Evolutionary conservation across 2,329 filamentous ascomycete genomes (phyloP).

Genomic region (Orbilia quercus): DNA sequence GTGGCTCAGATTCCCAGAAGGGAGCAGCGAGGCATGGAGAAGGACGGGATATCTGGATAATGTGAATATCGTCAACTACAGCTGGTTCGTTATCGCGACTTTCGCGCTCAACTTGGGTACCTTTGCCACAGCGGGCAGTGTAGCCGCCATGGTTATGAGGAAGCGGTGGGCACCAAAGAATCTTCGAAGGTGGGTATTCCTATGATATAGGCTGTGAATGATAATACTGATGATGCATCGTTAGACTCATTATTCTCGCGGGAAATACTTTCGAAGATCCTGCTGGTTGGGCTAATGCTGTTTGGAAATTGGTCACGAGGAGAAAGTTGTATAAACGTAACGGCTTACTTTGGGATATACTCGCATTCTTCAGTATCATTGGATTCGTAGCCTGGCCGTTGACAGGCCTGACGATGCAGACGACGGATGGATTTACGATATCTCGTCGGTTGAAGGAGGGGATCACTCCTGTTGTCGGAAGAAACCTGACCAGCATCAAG

Average conservation of each 20-base stretch:
- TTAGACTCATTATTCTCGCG: constrained; percentile 35
- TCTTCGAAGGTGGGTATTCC: constrained; percentile 24
- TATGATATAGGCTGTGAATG: too few species aligned
- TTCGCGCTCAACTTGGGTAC: constrained; percentile 46
- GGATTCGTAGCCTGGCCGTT: constrained; percentile 48
- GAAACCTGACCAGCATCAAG: constrained; percentile 46
- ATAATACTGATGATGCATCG: background rate
- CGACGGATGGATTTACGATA: constrained; percentile 36
- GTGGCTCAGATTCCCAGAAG: constrained; percentile 41
- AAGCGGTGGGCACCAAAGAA: constrained; percentile 39
- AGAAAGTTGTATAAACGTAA: constrained; percentile 36
- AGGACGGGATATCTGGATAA: constrained; percentile 45
- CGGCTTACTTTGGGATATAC: constrained; percentile 39
- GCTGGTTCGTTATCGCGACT: constrained; percentile 51
- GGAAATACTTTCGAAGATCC: constrained; percentile 46
- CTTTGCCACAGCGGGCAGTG: constrained; percentile 33
- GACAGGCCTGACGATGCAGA: constrained; percentile 51
- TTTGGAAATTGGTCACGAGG: constrained; percentile 20
- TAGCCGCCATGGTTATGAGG: constrained; percentile 48
- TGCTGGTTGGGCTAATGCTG: constrained; percentile 28
- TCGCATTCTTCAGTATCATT: constrained; percentile 46
- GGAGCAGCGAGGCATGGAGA: constrained; percentile 33
- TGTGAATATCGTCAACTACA: constrained; percentile 48
- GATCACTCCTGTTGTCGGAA: constrained; percentile 24
- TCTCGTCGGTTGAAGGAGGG: constrained; percentile 17